Percentiles rank a stretch among this genome's conserved stretches.
Conservation (phyloP, 768 basidiomycete genomes). For the Hypsizygus marmoreus region DNA sequence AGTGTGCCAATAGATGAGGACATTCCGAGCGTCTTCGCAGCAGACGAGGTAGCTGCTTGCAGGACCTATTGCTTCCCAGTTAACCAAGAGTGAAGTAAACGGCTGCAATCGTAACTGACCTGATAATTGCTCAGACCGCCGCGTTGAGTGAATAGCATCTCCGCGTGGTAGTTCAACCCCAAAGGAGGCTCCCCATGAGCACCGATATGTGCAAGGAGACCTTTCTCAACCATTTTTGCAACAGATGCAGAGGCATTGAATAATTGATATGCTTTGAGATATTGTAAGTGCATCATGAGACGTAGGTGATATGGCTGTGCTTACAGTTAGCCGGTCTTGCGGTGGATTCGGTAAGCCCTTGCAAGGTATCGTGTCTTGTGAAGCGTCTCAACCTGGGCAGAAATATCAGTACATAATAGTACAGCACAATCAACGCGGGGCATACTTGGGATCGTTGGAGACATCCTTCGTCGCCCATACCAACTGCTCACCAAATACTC, state of each 20-base stretch:
- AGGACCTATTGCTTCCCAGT: conserved; percentile 45
- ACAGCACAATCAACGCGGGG: conserved; percentile 1
- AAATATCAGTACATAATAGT: neutral
- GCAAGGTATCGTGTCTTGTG: conserved; percentile 64
- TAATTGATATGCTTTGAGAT: conserved; percentile 52
- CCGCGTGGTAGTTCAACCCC: conserved; percentile 76
- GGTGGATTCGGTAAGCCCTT: conserved; percentile 60
- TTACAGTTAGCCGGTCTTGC: conserved; percentile 60
- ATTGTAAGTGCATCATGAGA: conserved; percentile 5
- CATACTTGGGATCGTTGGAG: conserved; percentile 69
- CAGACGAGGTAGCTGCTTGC: conserved; percentile 67
- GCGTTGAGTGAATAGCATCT: conserved; percentile 63
- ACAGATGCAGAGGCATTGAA: conserved; percentile 72
- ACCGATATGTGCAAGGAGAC: conserved; percentile 65
- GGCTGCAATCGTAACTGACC: conserved; percentile 38
- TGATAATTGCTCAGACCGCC: conserved; percentile 75
- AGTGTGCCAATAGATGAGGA: conserved; percentile 63
- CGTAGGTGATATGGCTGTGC: conserved; percentile 19
- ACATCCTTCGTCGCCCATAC: conserved; percentile 69
- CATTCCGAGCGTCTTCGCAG: conserved; percentile 66
- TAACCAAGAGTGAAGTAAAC: neutral
- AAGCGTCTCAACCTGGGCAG: conserved; percentile 58
- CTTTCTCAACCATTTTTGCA: conserved; percentile 67
- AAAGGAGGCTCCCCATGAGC: conserved; percentile 76
- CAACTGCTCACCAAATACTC: conserved; percentile 63